Evolutionary conservation across 352 stramenopile species (phyloP).

Genomic region (Elongisporangium anandrum): DNA sequence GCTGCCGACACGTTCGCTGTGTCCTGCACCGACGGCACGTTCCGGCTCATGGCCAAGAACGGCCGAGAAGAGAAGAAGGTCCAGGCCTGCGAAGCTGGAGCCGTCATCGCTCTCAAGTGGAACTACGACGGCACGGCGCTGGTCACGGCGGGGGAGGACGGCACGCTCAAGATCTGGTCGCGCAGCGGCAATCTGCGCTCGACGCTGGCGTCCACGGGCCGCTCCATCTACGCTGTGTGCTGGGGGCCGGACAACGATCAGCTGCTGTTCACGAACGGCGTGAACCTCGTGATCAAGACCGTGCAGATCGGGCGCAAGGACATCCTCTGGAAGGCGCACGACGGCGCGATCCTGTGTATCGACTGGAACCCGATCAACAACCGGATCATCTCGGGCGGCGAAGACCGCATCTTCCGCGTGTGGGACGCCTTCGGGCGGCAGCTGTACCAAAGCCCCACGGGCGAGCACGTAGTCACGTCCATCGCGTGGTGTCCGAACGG

Average conservation of each 20-base stretch:
- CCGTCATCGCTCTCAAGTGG: slow-evolving; percentile 90
- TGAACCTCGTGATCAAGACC: slow-evolving; percentile 89
- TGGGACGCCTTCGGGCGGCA: slow-evolving; percentile 92
- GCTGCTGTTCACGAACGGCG: slow-evolving; percentile 85
- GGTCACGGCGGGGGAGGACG: slow-evolving; percentile 89
- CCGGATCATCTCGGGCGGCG: slow-evolving; percentile 88
- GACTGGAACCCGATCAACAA: slow-evolving; percentile 94
- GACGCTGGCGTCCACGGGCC: slow-evolving; percentile 75
- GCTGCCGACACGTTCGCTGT: slow-evolving; percentile 84
- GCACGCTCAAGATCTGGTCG: slow-evolving; percentile 92
- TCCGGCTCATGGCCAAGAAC: slow-evolving; percentile 86
- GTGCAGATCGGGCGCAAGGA: slow-evolving; percentile 85
- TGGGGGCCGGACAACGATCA: slow-evolving; percentile 92
- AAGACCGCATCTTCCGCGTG: slow-evolving; percentile 91
- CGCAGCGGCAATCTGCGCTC: slow-evolving; percentile 85
- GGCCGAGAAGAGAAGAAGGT: slow-evolving; percentile 92
- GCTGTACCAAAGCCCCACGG: slow-evolving; percentile 78
- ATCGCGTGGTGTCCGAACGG: slow-evolving; percentile 91
- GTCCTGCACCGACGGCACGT: slow-evolving; percentile 87
- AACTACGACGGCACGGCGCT: slow-evolving; percentile 91
- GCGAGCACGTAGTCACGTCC: slow-evolving; percentile 90
- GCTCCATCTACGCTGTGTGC: slow-evolving; percentile 85
- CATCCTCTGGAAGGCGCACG: slow-evolving; percentile 90
- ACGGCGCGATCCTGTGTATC: slow-evolving; percentile 87
- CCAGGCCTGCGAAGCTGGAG: slow-evolving; percentile 68